Conservation (phyloP, 1,284 basidiomycete species). For the Apiotrichum mycotoxinovorans region DNA sequence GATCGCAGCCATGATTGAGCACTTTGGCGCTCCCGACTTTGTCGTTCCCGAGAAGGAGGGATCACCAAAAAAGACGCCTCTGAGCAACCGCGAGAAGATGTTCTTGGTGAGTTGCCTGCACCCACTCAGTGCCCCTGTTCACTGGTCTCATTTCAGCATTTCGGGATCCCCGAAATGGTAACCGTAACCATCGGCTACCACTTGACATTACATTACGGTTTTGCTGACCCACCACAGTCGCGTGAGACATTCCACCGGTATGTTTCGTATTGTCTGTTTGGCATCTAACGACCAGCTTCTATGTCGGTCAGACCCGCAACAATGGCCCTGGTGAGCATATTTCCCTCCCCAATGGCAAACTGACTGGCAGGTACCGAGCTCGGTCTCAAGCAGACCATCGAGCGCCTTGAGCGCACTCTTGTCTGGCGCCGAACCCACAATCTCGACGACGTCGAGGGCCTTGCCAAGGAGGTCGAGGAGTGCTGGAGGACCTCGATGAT, state of each 20-base stretch:
- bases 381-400: slow-evolving; percentile 20
- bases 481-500: slow-evolving; percentile 32
- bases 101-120: neutral
- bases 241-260: no score
- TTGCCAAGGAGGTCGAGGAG: slow-evolving; percentile 28
- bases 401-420: slow-evolving; percentile 35
- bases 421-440: slow-evolving; percentile 35
- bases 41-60: neutral
- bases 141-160: neutral
- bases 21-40: neutral
- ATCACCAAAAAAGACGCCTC: no score
- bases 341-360: no score
- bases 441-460: slow-evolving; percentile 37
- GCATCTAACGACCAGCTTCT: no score
- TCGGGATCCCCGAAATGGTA: neutral
- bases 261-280: no score
- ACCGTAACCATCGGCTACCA: neutral
- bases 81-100: slow-evolving; percentile 2
- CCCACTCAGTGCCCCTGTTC: neutral
- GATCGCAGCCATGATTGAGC: neutral
- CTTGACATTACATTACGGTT: no score
- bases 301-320: no score
- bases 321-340: neutral
- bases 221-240: no score
- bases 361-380: neutral